Evolutionary conservation across 805 yeast genomes (phyloP), one percentile per base, ranked within the genome.

Genomic region (Kluyveromyces siamensis): DNA sequence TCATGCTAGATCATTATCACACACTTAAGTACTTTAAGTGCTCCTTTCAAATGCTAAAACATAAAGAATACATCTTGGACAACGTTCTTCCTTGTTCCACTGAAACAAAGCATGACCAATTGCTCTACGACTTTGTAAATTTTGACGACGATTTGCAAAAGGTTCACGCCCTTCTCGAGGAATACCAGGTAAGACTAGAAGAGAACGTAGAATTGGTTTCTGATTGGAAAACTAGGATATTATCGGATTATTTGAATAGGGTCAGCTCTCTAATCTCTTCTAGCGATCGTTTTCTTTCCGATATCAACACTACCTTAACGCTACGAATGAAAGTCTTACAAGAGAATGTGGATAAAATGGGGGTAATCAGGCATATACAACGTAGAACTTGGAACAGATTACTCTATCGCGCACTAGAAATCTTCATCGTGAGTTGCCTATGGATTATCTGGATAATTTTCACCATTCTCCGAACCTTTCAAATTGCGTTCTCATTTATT

Each of bases 201-300:
- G 50, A 38, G 8, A 66, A 65, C 8, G 44, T 70, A 16, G 49
- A 51, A 13, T 51, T 52, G 37, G 69, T 70, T 43, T 61, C 66
- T 44, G 50, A 48, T 40, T 66, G 55, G 69, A 71, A 60, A 25
- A 53, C 57, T 16, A 58, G 51, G 57, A 57, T 58, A 47, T 53
- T 52, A 14, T 55, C 55, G 63, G 53, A 73, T 46, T 74, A 75
- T 51, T 76, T 83, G 0, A 72, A 73, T 48, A 72, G 72, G 58
- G 73, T 83, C 38, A 89, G 84, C 56, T 80, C 76, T 45, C 60
- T 83, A 48, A 67, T 84, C 42, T 79, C 83, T 14, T 70, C 73
- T 37, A 79, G 84, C 46, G 89, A 84, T 64, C 69, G 90, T 53
- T 75, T 84, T 10, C 76, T 81, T 50, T 84, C 87, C 51, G 90